Evolutionary conservation across 352 stramenopile species (phyloP), one percentile per base, ranked within the genome.

Genomic region (Globisporangium irregulare): DNA sequence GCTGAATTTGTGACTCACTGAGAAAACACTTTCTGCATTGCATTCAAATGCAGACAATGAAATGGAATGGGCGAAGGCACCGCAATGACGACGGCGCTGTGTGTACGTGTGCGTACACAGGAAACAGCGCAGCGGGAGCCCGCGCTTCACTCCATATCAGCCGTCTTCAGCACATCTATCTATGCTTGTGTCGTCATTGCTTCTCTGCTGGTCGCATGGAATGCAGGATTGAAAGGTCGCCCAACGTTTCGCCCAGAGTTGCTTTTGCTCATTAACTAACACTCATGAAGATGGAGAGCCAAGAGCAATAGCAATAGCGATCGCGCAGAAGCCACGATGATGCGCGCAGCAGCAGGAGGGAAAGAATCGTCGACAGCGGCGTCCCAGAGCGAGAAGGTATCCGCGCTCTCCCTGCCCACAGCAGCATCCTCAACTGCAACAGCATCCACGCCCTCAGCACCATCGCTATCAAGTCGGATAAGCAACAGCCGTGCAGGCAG

Each of bases 351-450:
- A 43, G 36, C 36, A 43, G 36, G 36, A 15, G 36, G 10, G 41
- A 48, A 48, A n/a, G 56, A 27, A 32, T 32, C 29, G 2, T 32
- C 29, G 29, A 32, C 29, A 3, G 29, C 5, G 18, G 27, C 56
- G 20, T 36, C 55, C 10, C 55, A 46, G 29, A 36, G 24, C 29
- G 64, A 64, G 12, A 69, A 69, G 24, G 56, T 69, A 25, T 64
- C 64, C 12, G 25, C 18, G 9, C 38, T 64, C 29, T 69, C 64
- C 27, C 43, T 55, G 27, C 25, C 64, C 12, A 43, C 55, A 7
- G 8, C 34, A 38, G 38, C 38, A 6, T 46, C 38, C 38, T 12
- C 43, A 61, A 8, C 29, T 8, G 6, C 27, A 29, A 8, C 55
- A 20, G 12, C 41, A 18, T 24, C 25, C 1, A n/a, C 55, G n/a